phyloP scores from a whole-genome alignment of 768 basidiomycete species.

The Leccinum boreale region DNA sequence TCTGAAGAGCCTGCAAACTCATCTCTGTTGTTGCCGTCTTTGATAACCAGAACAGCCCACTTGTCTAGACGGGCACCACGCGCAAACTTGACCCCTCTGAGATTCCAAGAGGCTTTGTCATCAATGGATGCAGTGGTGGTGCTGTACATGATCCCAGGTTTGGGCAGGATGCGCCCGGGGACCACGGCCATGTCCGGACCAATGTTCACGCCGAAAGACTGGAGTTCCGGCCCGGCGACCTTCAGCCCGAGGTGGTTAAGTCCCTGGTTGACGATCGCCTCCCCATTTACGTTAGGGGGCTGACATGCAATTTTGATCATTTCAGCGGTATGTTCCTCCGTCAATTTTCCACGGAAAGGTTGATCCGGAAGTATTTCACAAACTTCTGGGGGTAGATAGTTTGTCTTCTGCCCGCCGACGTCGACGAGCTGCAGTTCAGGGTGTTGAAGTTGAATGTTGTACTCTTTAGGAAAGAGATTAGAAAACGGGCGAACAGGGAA shows the following conservation, averaged over 20 bases:
- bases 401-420: slow-evolving; percentile 43
- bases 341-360: slow-evolving; percentile 48
- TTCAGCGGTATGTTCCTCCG: slow-evolving; percentile 47
- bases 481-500: not conserved
- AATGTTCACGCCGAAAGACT: slow-evolving; percentile 44
- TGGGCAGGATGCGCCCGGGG: slow-evolving; percentile 48
- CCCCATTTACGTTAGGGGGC: slow-evolving; percentile 47
- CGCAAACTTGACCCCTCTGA: slow-evolving; percentile 57
- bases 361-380: slow-evolving; percentile 46
- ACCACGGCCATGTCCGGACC: slow-evolving; percentile 52
- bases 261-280: slow-evolving; percentile 42
- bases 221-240: slow-evolving; percentile 32
- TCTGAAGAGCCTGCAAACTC: slow-evolving; percentile 60
- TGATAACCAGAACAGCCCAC: slow-evolving; percentile 70
- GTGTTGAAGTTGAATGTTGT: slow-evolving; percentile 35
- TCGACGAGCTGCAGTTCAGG: slow-evolving; percentile 46
- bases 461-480: slow-evolving; percentile 35
- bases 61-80: slow-evolving; percentile 51
- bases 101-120: slow-evolving; percentile 51
- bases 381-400: slow-evolving; percentile 45
- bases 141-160: slow-evolving; percentile 41
- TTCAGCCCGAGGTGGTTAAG: slow-evolving; percentile 42
- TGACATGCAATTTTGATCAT: slow-evolving; percentile 52
- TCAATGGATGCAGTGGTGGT: slow-evolving; percentile 34
- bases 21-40: slow-evolving; percentile 47